A percentile compares a stretch with the other conserved stretches of the same genome.
Conservation (phyloP, 2,329 filamentous ascomycete genomes). For the Hypoxylon sp. region DNA sequence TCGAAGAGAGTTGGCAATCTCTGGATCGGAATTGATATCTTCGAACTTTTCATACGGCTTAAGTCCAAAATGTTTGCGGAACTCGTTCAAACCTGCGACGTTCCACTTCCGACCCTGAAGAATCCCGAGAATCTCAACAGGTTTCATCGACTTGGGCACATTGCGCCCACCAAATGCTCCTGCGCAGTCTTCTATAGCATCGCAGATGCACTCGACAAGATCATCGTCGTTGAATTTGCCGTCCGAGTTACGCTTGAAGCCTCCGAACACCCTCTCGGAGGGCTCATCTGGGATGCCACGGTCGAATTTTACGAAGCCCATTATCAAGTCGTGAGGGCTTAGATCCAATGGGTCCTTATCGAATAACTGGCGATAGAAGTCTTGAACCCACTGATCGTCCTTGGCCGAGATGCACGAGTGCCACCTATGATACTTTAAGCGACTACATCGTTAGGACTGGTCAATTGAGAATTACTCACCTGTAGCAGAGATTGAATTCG, state of each 20-base stretch:
- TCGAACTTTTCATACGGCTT: conserved; percentile 84
- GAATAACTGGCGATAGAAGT: conserved; percentile 75
- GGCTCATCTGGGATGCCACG: conserved; percentile 75
- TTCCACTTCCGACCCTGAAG: conserved; percentile 84
- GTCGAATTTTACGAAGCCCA: conserved; percentile 75
- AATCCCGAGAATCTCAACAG: conserved; percentile 85
- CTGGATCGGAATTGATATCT: conserved; percentile 84
- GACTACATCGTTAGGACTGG: not conserved
- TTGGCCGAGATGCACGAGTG: conserved; percentile 82
- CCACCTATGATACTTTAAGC: conserved; percentile 60
- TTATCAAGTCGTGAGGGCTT: conserved; percentile 72
- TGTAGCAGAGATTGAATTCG: conserved; percentile 90
- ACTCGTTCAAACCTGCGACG: conserved; percentile 84
- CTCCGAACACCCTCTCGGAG: conserved; percentile 75
- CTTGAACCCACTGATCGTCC: conserved; percentile 85
- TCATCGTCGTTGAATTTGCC: conserved; percentile 83
- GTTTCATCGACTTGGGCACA: conserved; percentile 80
- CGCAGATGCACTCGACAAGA: conserved; percentile 82
- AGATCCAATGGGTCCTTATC: conserved; percentile 71
- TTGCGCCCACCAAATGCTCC: conserved; percentile 81
- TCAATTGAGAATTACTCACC: conserved; percentile 60
- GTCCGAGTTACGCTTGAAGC: conserved; percentile 74
- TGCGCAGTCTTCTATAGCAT: conserved; percentile 83
- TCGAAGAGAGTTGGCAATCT: conserved; percentile 75
- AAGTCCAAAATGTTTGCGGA: conserved; percentile 84